Base-by-base conservation (phyloP, 768 basidiomycete species). In the Auricularia cornea region DNA sequence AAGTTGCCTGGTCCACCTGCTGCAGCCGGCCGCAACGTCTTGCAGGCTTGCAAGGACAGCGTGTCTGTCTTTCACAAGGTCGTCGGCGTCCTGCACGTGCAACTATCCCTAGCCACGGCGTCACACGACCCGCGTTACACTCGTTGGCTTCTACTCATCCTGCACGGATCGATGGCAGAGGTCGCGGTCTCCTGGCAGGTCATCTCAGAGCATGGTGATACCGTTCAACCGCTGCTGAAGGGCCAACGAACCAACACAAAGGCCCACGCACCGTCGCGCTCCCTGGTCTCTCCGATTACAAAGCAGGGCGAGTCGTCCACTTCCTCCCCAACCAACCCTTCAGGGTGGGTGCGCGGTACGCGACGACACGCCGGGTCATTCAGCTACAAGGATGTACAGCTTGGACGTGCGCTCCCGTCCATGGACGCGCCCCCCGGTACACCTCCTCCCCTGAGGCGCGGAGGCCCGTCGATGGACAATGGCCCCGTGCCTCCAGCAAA, bases 331-430 rank as follows among this genome's bases (percentile, higher is more conserved):
- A 26, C 44, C 12, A 71, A 63, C 66, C 64, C 66, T 29, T 72
- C 69, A 63, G 80, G 74, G 62, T 80, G 81, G 64, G 74, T 73
- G 29, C 84, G 85, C 30, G 86, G 82, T 59, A 81, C 84, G 28
- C 81, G 94, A 52, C 81, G 94, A 40, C 90, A 96, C 72, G 94
- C 91, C 4, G 94, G 94, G n/a, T 96, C 94, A 3, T 98, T 96
- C 77, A 96, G 94, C 65, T 86, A 82, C 29, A 90, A 92, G 70
- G 94, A 97, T 71, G 89, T 96, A 5, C 88, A 96, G 71, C 86
- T 91, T 60, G 94, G 94, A 44, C 92, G 87, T 74, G 79, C 83
- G 62, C 72, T 91, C 59, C 88, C 90, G 8, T 87, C 87, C n/a
- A 83, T 83, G 66, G 82, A 85, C 54, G 63, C 76, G 2, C 70